Evolutionary conservation across 2,329 filamentous ascomycete genomes (phyloP).

Genomic region (Chaetomiaceae sp.): DNA sequence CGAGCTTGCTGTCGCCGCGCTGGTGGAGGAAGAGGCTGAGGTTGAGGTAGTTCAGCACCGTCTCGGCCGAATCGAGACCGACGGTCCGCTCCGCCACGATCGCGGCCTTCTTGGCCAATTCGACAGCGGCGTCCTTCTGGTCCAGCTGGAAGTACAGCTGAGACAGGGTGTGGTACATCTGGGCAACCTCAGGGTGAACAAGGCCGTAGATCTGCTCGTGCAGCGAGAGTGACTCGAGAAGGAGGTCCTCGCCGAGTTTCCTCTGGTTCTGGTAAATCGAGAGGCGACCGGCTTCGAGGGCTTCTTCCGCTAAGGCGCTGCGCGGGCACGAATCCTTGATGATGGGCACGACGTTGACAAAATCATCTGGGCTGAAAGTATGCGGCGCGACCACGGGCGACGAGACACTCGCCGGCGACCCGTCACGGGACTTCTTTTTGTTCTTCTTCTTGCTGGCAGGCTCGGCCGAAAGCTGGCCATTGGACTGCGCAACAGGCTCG

Average conservation of each 20-base stretch:
- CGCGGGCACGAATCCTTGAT: slow-evolving; percentile 91
- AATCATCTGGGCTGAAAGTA: slow-evolving; percentile 77
- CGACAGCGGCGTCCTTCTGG: slow-evolving; percentile 91
- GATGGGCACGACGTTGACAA: slow-evolving; percentile 87
- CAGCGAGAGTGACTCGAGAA: slow-evolving; percentile 90
- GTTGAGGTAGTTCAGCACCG: slow-evolving; percentile 92
- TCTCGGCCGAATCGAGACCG: slow-evolving; percentile 89
- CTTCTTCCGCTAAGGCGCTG: slow-evolving; percentile 88
- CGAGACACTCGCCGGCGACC: slow-evolving; percentile 42
- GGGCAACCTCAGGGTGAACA: slow-evolving; percentile 89
- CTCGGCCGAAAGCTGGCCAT: slow-evolving; percentile 31
- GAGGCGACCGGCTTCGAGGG: slow-evolving; percentile 89
- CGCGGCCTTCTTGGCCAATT: slow-evolving; percentile 92
- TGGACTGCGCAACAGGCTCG: slow-evolving; percentile 30
- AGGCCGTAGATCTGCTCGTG: slow-evolving; percentile 99
- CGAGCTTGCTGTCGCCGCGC: slow-evolving; percentile 79
- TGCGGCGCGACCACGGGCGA: slow-evolving; percentile 36
- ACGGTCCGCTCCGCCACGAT: slow-evolving; percentile 93
- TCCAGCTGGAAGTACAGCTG: slow-evolving; percentile 98
- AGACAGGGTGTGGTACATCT: slow-evolving; percentile 89
- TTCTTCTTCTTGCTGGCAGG: slow-evolving; percentile 52
- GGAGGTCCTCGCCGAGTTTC: slow-evolving; percentile 89
- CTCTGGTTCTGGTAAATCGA: slow-evolving; percentile 94
- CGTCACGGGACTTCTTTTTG: slow-evolving; percentile 53
- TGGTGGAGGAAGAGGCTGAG: slow-evolving; percentile 91